phyloP scores from a whole-genome alignment of 2,329 filamentous ascomycete species.

The Rhynchosporium graminicola region DNA sequence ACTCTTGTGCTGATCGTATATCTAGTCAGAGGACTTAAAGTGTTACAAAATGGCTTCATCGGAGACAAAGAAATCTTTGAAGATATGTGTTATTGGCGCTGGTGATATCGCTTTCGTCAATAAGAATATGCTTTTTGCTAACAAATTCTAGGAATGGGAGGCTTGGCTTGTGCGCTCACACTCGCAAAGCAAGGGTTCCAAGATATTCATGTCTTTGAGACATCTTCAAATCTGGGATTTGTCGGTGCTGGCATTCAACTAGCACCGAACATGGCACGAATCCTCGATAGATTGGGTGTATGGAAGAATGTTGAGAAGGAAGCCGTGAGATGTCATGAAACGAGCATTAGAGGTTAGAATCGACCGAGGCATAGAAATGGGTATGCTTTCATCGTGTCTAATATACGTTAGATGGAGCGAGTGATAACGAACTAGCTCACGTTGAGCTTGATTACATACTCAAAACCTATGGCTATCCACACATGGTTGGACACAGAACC shows the following conservation, averaged over 20 bases:
- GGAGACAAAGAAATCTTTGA: slow-evolving; percentile 4
- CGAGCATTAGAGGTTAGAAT: slow-evolving; percentile 66
- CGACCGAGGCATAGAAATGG: not conserved
- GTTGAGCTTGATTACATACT: slow-evolving; percentile 69
- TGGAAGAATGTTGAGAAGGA: slow-evolving; percentile 72
- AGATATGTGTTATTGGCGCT: slow-evolving; percentile 20
- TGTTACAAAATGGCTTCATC: slow-evolving; percentile 3
- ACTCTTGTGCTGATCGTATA: not conserved
- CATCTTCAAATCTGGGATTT: slow-evolving; percentile 72
- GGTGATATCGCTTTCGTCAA: slow-evolving; percentile 3
- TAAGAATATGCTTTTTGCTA: not conserved
- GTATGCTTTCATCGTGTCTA: not conserved
- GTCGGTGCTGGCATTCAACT: slow-evolving; percentile 85
- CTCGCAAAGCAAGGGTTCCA: slow-evolving; percentile 76
- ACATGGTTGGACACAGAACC: slow-evolving; percentile 78
- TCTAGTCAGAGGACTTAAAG: not conserved
- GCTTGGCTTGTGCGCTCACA: slow-evolving; percentile 69
- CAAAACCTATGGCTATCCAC: slow-evolving; percentile 69
- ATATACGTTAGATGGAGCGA: slow-evolving; percentile 57
- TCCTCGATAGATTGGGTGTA: slow-evolving; percentile 71
- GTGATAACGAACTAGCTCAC: slow-evolving; percentile 68
- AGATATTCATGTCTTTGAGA: slow-evolving; percentile 73
- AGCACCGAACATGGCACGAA: slow-evolving; percentile 78
- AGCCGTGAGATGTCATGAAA: slow-evolving; percentile 68
- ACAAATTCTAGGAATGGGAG: slow-evolving; percentile 67